These are phyloP conservation scores for Tetracladium maxilliforme DNA, from an alignment of 2,329 filamentous ascomycete genomes.

Conservation along the genomic window DNA sequence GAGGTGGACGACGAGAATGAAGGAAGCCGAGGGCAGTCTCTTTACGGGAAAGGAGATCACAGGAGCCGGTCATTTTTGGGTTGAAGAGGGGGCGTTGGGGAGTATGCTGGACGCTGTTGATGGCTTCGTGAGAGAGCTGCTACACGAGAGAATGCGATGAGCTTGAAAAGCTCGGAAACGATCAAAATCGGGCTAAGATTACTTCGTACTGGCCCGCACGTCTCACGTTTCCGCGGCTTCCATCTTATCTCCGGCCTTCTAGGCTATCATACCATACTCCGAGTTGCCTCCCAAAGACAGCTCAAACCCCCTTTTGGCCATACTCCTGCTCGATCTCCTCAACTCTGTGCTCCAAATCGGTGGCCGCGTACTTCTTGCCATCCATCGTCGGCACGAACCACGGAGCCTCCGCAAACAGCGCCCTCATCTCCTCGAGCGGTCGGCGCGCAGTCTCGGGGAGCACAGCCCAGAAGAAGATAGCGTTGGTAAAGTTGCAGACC, in stretches of 20 bases:
- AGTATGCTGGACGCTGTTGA: too few species aligned
- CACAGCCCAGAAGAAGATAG: constrained; percentile 51
- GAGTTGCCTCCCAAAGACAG: too few species aligned
- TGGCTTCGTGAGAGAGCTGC: too few species aligned
- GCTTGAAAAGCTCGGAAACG: too few species aligned
- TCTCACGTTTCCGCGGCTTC: too few species aligned
- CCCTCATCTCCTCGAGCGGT: constrained; percentile 55
- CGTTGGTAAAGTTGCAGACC: constrained; percentile 58
- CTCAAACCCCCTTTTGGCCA: constrained; percentile 8
- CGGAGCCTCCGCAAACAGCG: constrained; percentile 49
- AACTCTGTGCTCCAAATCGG: constrained; percentile 43
- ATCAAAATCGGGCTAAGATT: too few species aligned
- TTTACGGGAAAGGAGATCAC: neutral
- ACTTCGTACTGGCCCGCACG: too few species aligned
- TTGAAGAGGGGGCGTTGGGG: constrained; percentile 8
- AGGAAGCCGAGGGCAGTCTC: constrained; percentile 4
- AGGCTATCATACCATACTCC: too few species aligned
- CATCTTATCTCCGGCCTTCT: too few species aligned
- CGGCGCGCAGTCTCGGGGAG: constrained; percentile 51
- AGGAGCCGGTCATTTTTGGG: constrained; percentile 38
- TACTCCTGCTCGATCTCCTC: constrained; percentile 40
- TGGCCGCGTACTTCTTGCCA: constrained; percentile 31
- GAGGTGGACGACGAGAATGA: constrained; percentile 47
- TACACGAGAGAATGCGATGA: too few species aligned
- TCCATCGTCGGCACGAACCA: constrained; percentile 45